Percentiles rank a stretch among this genome's conserved stretches.
These are phyloP conservation scores for Rhexocercosporidium sp. DNA, from an alignment of 2,329 filamentous ascomycete genomes.

Conservation along the genomic window DNA sequence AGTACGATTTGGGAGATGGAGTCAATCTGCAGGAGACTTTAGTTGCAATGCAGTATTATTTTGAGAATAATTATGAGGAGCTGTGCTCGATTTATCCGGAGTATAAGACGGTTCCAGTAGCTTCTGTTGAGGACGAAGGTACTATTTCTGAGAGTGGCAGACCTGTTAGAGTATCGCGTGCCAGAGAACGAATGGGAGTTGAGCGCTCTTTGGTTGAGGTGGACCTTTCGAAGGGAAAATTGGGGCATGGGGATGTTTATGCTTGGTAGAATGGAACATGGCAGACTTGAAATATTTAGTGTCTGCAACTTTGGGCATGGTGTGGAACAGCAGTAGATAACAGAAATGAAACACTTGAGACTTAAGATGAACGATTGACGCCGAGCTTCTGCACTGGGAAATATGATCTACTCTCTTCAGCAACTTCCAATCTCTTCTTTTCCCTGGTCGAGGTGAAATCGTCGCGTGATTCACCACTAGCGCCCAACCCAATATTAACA, in stretches of 20 bases:
- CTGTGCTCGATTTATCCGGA: not conserved
- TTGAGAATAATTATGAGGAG: not conserved
- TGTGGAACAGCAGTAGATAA: too few species aligned
- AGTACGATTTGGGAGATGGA: not conserved
- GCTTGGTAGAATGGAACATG: not conserved
- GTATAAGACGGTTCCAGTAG: not conserved
- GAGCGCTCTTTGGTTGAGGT: not conserved
- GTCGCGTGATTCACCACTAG: not conserved
- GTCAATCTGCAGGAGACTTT: not conserved
- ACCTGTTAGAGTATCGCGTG: not conserved
- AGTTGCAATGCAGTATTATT: not conserved
- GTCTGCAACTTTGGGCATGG: too few species aligned
- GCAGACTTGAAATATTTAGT: too few species aligned
- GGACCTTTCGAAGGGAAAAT: not conserved
- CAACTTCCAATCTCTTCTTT: too few species aligned
- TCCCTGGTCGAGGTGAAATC: not conserved
- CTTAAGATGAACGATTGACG: too few species aligned
- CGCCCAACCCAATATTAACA: not conserved
- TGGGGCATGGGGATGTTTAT: not conserved
- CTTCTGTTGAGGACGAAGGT: not conserved
- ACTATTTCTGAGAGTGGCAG: not conserved
- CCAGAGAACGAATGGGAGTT: not conserved
- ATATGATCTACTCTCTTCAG: too few species aligned
- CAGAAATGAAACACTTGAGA: too few species aligned
- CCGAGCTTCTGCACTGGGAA: too few species aligned